Evolutionary conservation across 2,329 filamentous ascomycete species (phyloP), one percentile per base, ranked within the genome.

Genomic region (Fusarium coffeatum): DNA sequence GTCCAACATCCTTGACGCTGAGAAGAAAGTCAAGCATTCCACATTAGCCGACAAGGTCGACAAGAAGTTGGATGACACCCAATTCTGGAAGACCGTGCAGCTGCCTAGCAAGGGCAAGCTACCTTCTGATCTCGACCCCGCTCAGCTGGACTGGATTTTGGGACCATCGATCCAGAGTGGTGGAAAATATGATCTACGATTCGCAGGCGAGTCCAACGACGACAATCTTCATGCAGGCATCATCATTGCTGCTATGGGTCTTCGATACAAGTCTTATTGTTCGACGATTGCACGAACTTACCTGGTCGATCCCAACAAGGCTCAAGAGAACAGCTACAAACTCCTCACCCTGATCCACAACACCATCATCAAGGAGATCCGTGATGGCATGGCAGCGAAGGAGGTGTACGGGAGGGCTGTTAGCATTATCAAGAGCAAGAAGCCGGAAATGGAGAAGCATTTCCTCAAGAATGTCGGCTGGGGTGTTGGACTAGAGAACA

Each of bases 11-110:
- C 89, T 99, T 64, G 96, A 99, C 77, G 92, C 94, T 72, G 97
- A 98, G 80, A 98, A 97, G 85, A 97, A 97, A 78, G 93, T 98
- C 78, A 96, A 94, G 69, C 96, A 99, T 81, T 93, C 91, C 71
- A 87, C 87, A 4, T 87, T 99, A 10, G 90, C 93, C n/a, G 90
- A 93, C 75, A 96, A 94, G 80, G 92, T 99, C 32, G 90, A 95
- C 72, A 89, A 90, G 76, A 98, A 98, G 83, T 90, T 99, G 59
- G 95, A 98, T 74, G 94, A 99, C 74, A 85, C 88, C 54, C 97
- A 97, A 76, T 99, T 97, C 78, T 99, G 97, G 89, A 92, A 94
- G 77, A 92, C 85, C 78, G 87, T 91, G 82, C 84, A 91, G 76
- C 83, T 93, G 72, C 89, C 89, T 5, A 89, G 86, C 78, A 88